Percentiles rank a stretch among this genome's conserved stretches.
Conservation (phyloP, 352 stramenopile genomes). For the Albugo laibachii region DNA sequence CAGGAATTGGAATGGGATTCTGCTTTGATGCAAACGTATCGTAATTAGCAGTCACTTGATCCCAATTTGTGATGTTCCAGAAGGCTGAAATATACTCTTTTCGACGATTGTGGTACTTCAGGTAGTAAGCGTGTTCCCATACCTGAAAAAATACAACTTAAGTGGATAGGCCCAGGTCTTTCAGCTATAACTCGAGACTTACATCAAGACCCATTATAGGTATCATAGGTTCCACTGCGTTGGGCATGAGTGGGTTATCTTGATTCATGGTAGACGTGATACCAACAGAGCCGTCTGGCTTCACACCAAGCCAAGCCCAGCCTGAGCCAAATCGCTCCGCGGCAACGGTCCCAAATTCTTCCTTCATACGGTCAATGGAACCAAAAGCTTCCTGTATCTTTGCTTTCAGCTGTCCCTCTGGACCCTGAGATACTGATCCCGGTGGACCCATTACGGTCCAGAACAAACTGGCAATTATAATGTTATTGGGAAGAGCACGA, state of each 20-base stretch:
- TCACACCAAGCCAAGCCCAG: conserved; percentile 37
- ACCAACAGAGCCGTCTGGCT: conserved; percentile 42
- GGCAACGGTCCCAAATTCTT: conserved; percentile 19
- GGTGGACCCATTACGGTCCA: conserved; percentile 16
- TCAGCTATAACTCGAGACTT: not conserved
- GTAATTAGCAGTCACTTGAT: conserved; percentile 33
- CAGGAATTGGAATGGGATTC: conserved; percentile 20
- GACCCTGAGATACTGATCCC: conserved; percentile 1
- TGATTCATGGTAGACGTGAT: conserved; percentile 83
- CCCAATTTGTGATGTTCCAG: conserved; percentile 24
- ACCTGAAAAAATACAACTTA: conserved; percentile 14
- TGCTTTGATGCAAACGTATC: conserved; percentile 30
- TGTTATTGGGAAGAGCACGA: conserved; percentile 12
- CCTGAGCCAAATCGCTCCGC: conserved; percentile 31
- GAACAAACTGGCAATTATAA: conserved; percentile 16
- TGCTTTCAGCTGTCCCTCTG: conserved; percentile 14
- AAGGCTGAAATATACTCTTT: conserved; percentile 30
- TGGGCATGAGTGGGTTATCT: conserved; percentile 15
- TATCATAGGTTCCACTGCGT: conserved; percentile 19
- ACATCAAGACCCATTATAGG: conserved; percentile 67
- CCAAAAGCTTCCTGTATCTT: conserved; percentile 23
- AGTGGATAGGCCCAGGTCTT: not conserved
- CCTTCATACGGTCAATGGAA: conserved; percentile 30
- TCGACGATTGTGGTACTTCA: conserved; percentile 29
- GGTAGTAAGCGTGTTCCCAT: conserved; percentile 34